Evolutionary conservation across 768 basidiomycete genomes (phyloP).

Genomic region (Trametes cubensis): DNA sequence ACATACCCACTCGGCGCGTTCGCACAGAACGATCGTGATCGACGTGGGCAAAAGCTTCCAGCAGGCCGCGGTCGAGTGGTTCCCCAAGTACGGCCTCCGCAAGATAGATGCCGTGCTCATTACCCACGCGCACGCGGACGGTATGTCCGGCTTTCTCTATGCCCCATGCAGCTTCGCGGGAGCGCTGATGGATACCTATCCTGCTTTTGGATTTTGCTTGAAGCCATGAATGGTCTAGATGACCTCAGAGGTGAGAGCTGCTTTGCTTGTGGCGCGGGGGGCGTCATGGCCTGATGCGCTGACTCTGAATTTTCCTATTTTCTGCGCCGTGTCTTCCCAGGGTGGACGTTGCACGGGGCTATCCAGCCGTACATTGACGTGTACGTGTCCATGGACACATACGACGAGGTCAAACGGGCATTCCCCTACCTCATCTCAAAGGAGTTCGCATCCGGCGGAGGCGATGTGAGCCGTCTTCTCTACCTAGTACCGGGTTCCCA

Average conservation of each 20-base stretch:
- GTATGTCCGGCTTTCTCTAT: slow-evolving; percentile 34
- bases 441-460: slow-evolving; percentile 78
- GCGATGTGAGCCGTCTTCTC: slow-evolving; percentile 53
- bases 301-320: not conserved
- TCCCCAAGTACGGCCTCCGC: slow-evolving; percentile 74
- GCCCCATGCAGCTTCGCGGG: not conserved
- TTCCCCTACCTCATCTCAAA: slow-evolving; percentile 84
- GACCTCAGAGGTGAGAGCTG: slow-evolving; percentile 72
- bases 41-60: slow-evolving; percentile 89
- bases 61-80: slow-evolving; percentile 54
- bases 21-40: slow-evolving; percentile 71
- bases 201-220: not conserved
- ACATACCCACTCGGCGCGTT: not conserved
- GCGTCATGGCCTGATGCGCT: slow-evolving; percentile 1
- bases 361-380: slow-evolving; percentile 78
- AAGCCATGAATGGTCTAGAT: slow-evolving; percentile 88
- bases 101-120: slow-evolving; percentile 76
- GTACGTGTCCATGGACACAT: slow-evolving; percentile 69
- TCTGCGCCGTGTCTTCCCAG: slow-evolving; percentile 39
- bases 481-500: not conserved
- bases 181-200: not conserved
- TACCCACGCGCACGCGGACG: slow-evolving; percentile 89
- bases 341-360: slow-evolving; percentile 68
- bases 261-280: not conserved
- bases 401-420: slow-evolving; percentile 61